These are phyloP conservation scores for Cytospora piceicola DNA, from an alignment of 2,329 filamentous ascomycete genomes.

Conservation along the genomic window DNA sequence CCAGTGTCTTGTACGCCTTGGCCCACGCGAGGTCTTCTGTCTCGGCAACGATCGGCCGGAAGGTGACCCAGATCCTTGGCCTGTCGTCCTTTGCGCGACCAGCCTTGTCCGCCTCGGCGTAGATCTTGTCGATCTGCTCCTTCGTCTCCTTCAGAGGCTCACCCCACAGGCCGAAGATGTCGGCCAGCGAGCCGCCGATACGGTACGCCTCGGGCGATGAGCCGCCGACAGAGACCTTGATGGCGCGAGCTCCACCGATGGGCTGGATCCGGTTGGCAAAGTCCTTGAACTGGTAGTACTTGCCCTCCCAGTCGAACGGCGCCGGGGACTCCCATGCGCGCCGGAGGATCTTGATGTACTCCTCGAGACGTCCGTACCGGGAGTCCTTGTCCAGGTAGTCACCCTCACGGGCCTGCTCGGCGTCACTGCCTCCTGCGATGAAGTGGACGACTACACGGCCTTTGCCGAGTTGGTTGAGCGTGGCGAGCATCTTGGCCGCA, in stretches of 20 bases:
- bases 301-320: constrained; percentile 64
- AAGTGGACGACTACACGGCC: constrained; percentile 66
- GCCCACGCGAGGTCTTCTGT: constrained; percentile 66
- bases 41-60: constrained; percentile 64
- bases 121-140: constrained; percentile 64
- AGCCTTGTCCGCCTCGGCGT: constrained; percentile 60
- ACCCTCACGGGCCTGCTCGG: constrained; percentile 62
- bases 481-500: constrained; percentile 64
- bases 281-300: constrained; percentile 63
- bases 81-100: constrained; percentile 52
- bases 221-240: constrained; percentile 63
- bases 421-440: constrained; percentile 64
- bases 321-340: constrained; percentile 61
- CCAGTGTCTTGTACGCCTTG: constrained; percentile 61
- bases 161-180: constrained; percentile 68
- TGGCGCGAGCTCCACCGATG: constrained; percentile 49
- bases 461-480: constrained; percentile 61
- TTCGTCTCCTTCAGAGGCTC: constrained; percentile 67
- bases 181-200: constrained; percentile 59
- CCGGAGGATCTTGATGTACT: constrained; percentile 64
- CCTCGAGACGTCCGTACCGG: constrained; percentile 61
- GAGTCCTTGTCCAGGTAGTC: constrained; percentile 62
- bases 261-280: constrained; percentile 60
- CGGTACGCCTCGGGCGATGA: constrained; percentile 64
- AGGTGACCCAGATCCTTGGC: constrained; percentile 66